A percentile compares a stretch with the other conserved stretches of the same genome.
Evolutionary conservation across 257 asterid genomes (phyloP).

Genomic region (Dorcoceras hygrometricum): DNA sequence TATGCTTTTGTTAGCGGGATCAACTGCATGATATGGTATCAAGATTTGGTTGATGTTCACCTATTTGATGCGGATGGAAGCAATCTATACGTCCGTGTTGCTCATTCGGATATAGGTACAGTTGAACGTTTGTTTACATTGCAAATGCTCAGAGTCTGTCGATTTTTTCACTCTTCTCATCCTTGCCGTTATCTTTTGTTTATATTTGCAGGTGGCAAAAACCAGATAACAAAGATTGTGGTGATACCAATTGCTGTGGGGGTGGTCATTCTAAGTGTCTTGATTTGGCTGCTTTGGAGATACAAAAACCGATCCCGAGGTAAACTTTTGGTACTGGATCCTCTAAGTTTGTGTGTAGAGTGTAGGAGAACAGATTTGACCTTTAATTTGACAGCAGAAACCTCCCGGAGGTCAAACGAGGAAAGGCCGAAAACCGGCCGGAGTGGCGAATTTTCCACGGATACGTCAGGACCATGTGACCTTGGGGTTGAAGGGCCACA

Average conservation of each 20-base stretch:
- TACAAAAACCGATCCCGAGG: slow-evolving; percentile 34
- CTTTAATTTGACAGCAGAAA: slow-evolving; percentile 31
- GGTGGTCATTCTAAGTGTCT: slow-evolving; percentile 32
- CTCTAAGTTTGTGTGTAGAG: not conserved
- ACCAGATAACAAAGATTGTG: slow-evolving; percentile 25
- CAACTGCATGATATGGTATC: slow-evolving; percentile 67
- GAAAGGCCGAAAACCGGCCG: slow-evolving; percentile 32
- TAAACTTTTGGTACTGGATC: slow-evolving; percentile 22
- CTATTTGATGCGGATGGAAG: slow-evolving; percentile 50
- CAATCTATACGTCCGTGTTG: slow-evolving; percentile 55
- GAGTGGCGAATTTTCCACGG: slow-evolving; percentile 47
- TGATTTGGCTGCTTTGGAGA: slow-evolving; percentile 43
- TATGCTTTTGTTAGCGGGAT: slow-evolving; percentile 53
- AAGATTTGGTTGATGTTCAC: slow-evolving; percentile 57
- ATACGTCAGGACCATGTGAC: slow-evolving; percentile 42
- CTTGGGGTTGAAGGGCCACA: slow-evolving; percentile 45
- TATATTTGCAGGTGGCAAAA: slow-evolving; percentile 31
- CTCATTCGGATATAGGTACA: slow-evolving; percentile 57
- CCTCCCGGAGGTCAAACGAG: slow-evolving; percentile 19
- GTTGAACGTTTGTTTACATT: not conserved
- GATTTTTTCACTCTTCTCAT: slow-evolving; percentile 10
- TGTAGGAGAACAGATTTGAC: not conserved
- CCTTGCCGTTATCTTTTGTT: not conserved
- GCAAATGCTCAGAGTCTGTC: slow-evolving; percentile 1
- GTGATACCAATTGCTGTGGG: slow-evolving; percentile 35